These are phyloP conservation scores for Acephala macrosclerotiorum DNA, from an alignment of 2,329 filamentous ascomycete species.

Conservation along the genomic window DNA sequence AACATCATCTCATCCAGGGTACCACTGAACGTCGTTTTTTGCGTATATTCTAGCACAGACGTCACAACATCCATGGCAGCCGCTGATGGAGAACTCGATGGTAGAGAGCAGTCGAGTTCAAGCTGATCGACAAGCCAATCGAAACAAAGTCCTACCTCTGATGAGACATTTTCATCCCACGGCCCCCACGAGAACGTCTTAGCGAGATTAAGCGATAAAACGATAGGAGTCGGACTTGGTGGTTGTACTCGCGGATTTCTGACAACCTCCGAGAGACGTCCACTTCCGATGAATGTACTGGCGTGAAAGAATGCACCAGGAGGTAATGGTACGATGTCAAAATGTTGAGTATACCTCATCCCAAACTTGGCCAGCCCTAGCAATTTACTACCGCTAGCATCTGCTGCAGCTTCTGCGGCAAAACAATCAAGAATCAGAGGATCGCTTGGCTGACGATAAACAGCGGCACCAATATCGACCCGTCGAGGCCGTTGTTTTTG, in stretches of 20 bases:
- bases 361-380: slow-evolving; percentile 65
- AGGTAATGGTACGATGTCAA: slow-evolving; percentile 67
- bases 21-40: slow-evolving; percentile 35
- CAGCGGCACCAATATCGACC: slow-evolving; percentile 42
- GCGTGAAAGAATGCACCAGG: slow-evolving; percentile 65
- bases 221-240: background rate
- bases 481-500: slow-evolving; percentile 40
- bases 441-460: slow-evolving; percentile 45
- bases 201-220: slow-evolving; percentile 49
- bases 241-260: slow-evolving; percentile 42
- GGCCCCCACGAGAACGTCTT: slow-evolving; percentile 59
- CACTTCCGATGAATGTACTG: slow-evolving; percentile 64
- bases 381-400: slow-evolving; percentile 48
- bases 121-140: slow-evolving; percentile 62
- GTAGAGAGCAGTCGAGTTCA: slow-evolving; percentile 19
- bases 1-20: slow-evolving; percentile 31
- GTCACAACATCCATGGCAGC: slow-evolving; percentile 27
- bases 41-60: slow-evolving; percentile 42
- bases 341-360: slow-evolving; percentile 66
- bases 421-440: slow-evolving; percentile 38
- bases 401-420: slow-evolving; percentile 34
- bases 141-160: slow-evolving; percentile 67
- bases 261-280: slow-evolving; percentile 50
- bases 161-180: slow-evolving; percentile 66
- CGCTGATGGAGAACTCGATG: slow-evolving; percentile 6